A percentile compares a stretch with the other conserved stretches of the same genome.
Conservation (phyloP, 1,284 basidiomycete genomes). For the Cryptococcus sp. region DNA sequence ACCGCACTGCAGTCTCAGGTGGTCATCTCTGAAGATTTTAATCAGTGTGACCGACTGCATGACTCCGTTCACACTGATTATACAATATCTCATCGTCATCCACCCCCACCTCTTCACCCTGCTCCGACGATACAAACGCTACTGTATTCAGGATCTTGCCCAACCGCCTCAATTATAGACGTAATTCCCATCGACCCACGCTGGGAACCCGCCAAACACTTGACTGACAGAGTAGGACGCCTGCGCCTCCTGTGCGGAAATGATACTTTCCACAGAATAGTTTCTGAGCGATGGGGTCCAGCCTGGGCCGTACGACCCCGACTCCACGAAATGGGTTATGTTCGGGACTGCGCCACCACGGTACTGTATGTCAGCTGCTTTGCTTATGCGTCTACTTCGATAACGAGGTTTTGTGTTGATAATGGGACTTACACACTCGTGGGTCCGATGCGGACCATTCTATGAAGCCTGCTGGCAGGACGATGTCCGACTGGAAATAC, state of each 20-base stretch:
- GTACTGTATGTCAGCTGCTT: too few relatives aligned
- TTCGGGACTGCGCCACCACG: constrained; percentile 8
- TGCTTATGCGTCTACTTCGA: background rate
- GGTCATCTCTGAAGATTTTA: too few relatives aligned
- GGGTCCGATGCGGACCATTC: constrained; percentile 13
- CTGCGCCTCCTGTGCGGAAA: constrained; percentile 3
- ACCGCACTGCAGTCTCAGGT: too few relatives aligned
- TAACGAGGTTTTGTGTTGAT: too few relatives aligned
- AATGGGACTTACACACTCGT: constrained; percentile 8
- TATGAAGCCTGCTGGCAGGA: constrained; percentile 18
- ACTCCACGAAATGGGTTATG: constrained; percentile 16
- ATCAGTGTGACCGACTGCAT: too few relatives aligned
- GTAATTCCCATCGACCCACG: constrained; percentile 7
- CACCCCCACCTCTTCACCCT: too few relatives aligned
- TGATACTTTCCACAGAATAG: constrained; percentile 4
- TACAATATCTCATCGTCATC: too few relatives aligned
- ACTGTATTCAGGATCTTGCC: too few relatives aligned
- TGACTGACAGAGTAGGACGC: constrained; percentile 2
- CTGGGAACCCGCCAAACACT: constrained; percentile 7
- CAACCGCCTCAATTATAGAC: constrained; percentile 3
- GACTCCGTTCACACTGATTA: too few relatives aligned
- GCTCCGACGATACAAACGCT: too few relatives aligned
- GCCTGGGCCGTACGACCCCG: constrained; percentile 16
- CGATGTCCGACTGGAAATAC: constrained; percentile 12
- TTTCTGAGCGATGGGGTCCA: constrained; percentile 6